Evolutionary conservation across 2,329 filamentous ascomycete species (phyloP), one percentile per base, ranked within the genome.

Genomic region (Cordyceps javanica): DNA sequence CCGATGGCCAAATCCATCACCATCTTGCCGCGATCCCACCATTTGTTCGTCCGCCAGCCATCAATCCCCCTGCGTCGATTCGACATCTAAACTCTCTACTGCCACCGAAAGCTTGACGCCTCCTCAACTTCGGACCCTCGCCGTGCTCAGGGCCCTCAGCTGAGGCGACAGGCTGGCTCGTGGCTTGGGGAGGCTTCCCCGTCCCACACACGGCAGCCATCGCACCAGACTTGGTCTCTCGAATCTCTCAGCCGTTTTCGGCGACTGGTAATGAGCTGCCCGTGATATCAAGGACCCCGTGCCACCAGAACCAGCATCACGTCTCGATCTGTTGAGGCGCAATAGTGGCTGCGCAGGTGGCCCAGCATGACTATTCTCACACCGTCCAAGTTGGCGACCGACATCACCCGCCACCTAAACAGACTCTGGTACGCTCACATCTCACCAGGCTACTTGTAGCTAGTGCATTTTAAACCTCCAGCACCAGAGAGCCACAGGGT

Each of bases 131-230:
- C 53, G 53, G 44, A 32, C 32, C 42, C 28, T 55, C 53, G 53
- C 53, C 14, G 34, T 30, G 25, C 42, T 46, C 32, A 41, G 42
- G 39, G 26, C 36, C 26, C 26, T 57, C 54, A 57, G 54, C 54
- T 57, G 54, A 57, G 54, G 54, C 54, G 54, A 57, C 10, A 51
- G 3, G n/a, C 25, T 16, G 51, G 51, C 41, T 34, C 5, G 51
- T 39, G 41, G 52, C 53, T 48, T 26, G 34, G 34, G 25, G 21
- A 55, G 32, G 53, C 52, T 46, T 54, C 30, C 9, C 38, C 16
- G 52, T 48, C 53, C 53, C 53, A 55, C 53, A 44, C 28, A 55
- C 30, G n/a, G 44, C 42, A 32, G 53, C 53, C 42, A 39, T n/a
- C 53, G 32, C 28, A 32, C 14, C 39, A 45, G 19, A 25, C 41